phyloP scores from a whole-genome alignment of 371 early-diverging fungal species.

The Mortierella sp. region DNA sequence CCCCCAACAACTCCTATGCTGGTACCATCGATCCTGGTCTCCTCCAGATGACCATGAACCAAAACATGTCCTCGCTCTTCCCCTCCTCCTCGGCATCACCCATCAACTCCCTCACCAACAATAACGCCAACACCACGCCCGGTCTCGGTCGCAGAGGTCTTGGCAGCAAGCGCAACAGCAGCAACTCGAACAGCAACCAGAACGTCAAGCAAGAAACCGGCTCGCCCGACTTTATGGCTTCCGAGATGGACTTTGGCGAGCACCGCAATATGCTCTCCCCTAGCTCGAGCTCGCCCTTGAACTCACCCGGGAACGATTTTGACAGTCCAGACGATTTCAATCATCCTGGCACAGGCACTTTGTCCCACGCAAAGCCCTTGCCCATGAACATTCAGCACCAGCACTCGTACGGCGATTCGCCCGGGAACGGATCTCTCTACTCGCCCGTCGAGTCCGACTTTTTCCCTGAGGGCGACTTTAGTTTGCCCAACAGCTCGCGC shows the following conservation, averaged over 20 bases:
- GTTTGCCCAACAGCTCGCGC: conserved; percentile 40
- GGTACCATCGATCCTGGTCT: conserved; percentile 56
- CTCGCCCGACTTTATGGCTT: conserved; percentile 51
- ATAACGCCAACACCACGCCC: not conserved
- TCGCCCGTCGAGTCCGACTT: conserved; percentile 56
- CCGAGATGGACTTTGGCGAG: conserved; percentile 57
- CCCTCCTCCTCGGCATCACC: conserved; percentile 38
- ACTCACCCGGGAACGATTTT: conserved; percentile 56
- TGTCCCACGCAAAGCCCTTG: conserved; percentile 27
- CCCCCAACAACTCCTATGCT: conserved; percentile 49
- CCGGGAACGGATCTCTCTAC: conserved; percentile 48
- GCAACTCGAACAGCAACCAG: conserved; percentile 20
- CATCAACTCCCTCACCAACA: conserved; percentile 24
- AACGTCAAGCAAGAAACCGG: conserved; percentile 52
- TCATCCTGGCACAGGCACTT: conserved; percentile 1
- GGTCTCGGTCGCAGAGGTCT: conserved; percentile 24
- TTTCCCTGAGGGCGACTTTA: conserved; percentile 56
- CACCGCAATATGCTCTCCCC: conserved; percentile 52
- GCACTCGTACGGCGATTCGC: conserved; percentile 54
- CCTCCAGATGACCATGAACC: conserved; percentile 52
- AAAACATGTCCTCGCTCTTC: conserved; percentile 43
- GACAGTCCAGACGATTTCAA: conserved; percentile 53
- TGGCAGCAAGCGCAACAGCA: conserved; percentile 45
- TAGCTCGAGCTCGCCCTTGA: conserved; percentile 51
- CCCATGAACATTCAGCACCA: conserved; percentile 48